Evolutionary conservation across 345 rosid species (phyloP), one percentile per base, ranked within the genome.

Genomic region (Mercurialis annua): DNA sequence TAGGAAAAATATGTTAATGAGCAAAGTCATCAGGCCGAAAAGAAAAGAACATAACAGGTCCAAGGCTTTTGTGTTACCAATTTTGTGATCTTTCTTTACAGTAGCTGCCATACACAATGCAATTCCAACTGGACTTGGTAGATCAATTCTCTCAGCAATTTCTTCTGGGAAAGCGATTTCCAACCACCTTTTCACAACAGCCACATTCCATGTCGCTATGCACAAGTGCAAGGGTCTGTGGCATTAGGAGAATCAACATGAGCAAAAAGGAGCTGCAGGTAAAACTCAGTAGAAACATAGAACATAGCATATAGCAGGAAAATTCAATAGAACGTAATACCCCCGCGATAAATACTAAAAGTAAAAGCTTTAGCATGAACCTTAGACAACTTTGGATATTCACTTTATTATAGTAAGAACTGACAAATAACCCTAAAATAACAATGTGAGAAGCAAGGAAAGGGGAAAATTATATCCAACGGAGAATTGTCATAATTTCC

Each of bases 151-250:
- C 5, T 40, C 6, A 40, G 44, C 44, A 40, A 40, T 40, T 5
- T 40, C 44, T 40, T 40, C 6, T 40, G 44, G 68, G 12, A 83
- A 71, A 57, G 97, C 86, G 77, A 89, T 89, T 82, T 87, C 96
- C 60, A 86, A 80, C 99, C 99, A 94, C 77, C 91, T 86, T 81
- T 83, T 87, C 77, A 91, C 88, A 76, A 91, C 89, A 65, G 92
- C 81, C 77, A 94, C 92, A 82, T 91, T 94, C 86, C 95, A 85
- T 53, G 96, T 84, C 72, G 87, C 83, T 53, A 91, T n/a, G n/a
- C n/a, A n/a, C n/a, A n/a, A n/a, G n/a, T n/a, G n/a, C n/a, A n/a
- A n/a, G n/a, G n/a, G n/a, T 72, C 97, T 94, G 86, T 40, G 48
- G 74, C 69, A 80, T 59, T 15, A 26, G 59, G 64, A 50, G 18